Conservation (phyloP, 257 asterid genomes). For the Solanum virginianum region DNA sequence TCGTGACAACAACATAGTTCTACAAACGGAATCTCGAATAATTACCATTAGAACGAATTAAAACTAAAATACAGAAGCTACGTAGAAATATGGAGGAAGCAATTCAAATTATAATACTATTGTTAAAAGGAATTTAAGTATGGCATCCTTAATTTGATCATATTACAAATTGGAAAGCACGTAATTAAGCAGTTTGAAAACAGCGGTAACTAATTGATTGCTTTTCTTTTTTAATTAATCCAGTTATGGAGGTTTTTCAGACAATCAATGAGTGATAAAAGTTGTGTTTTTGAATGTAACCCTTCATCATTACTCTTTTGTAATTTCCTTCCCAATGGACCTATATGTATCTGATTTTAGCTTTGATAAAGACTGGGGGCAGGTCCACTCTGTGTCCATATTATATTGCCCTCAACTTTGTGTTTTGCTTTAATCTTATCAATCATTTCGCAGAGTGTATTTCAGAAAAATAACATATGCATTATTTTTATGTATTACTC, state of each 20-base stretch:
- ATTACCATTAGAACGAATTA: neutral
- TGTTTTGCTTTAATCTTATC: neutral
- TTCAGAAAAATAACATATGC: too few relatives aligned
- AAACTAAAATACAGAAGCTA: neutral
- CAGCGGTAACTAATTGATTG: neutral
- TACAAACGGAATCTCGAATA: accelerated
- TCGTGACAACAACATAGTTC: neutral
- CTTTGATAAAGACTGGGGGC: neutral
- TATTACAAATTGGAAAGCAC: neutral
- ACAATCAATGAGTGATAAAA: neutral
- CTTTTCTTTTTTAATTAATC: neutral
- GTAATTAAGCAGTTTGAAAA: neutral
- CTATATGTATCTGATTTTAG: neutral
- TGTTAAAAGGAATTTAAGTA: neutral
- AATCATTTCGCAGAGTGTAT: too few relatives aligned
- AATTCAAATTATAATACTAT: neutral
- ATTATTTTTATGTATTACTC: too few relatives aligned
- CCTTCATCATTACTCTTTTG: neutral
- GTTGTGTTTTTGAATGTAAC: neutral
- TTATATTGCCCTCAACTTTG: neutral
- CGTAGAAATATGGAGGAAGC: neutral
- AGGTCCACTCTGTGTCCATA: neutral
- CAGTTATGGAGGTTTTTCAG: neutral
- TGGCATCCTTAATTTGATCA: neutral
- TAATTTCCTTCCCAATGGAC: neutral